Conservation (phyloP, 768 basidiomycete genomes). For the Rhodotorula paludigena region DNA sequence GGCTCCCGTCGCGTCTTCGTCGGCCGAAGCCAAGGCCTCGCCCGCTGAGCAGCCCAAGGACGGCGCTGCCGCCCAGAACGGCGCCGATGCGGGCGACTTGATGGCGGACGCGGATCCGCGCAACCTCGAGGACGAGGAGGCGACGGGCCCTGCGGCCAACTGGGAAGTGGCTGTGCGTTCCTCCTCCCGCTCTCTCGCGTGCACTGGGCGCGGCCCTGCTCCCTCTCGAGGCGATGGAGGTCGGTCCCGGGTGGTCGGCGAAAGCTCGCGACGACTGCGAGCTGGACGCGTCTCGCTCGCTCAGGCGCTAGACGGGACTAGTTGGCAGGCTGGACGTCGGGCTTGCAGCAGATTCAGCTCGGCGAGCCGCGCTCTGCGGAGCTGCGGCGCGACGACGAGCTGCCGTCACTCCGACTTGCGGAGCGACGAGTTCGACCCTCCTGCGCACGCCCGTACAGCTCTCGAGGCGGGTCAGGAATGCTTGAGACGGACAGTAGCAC, state of each 20-base stretch:
- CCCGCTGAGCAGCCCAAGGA: too few species aligned
- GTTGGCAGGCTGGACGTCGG: not conserved
- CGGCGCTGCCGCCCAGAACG: not conserved
- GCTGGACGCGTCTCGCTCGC: too few species aligned
- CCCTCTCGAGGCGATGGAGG: not conserved
- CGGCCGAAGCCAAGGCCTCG: not conserved
- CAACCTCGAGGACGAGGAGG: conserved; percentile 13
- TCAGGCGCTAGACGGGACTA: not conserved
- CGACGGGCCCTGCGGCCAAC: conserved; percentile 16
- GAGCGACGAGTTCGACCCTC: too few species aligned
- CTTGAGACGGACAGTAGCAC: too few species aligned
- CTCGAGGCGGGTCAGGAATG: too few species aligned
- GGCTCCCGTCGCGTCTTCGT: not conserved
- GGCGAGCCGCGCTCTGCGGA: too few species aligned
- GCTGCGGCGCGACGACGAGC: too few species aligned
- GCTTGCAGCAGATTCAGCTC: too few species aligned
- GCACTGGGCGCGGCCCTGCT: not conserved
- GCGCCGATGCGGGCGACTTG: not conserved
- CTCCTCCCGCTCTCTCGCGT: not conserved
- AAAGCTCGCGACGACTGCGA: too few species aligned
- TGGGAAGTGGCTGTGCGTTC: conserved; percentile 33
- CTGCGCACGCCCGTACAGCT: too few species aligned
- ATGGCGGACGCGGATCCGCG: not conserved
- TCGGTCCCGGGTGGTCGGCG: too few species aligned
- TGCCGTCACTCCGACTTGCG: too few species aligned